phyloP scores from a whole-genome alignment of 78 protist genomes.

The Dictyostelium purpureum region DNA sequence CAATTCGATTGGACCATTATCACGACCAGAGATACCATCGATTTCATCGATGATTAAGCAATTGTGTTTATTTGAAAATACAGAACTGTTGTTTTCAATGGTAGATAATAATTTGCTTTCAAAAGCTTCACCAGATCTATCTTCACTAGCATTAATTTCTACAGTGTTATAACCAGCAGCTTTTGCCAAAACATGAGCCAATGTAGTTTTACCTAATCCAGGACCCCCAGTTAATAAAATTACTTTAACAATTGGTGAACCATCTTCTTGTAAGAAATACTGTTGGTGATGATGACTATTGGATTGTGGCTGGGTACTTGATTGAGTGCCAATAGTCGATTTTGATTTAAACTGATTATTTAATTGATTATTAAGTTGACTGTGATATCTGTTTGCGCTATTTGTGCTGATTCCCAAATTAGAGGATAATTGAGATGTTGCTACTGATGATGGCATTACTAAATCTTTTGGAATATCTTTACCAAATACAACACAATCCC shows the following conservation, averaged over 20 bases:
- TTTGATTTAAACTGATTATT: background rate
- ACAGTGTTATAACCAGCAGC: slow-evolving; percentile 83
- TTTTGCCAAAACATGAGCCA: slow-evolving; percentile 89
- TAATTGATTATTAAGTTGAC: background rate
- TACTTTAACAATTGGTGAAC: slow-evolving; percentile 15
- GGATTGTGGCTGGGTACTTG: too few species aligned
- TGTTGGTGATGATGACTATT: background rate
- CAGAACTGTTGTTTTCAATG: slow-evolving; percentile 51
- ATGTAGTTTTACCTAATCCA: slow-evolving; percentile 96
- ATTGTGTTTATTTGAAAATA: slow-evolving; percentile 49
- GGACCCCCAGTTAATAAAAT: slow-evolving; percentile 93
- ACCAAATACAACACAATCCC: slow-evolving; percentile 61
- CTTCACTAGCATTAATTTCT: slow-evolving; percentile 86
- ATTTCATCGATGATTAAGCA: slow-evolving; percentile 91
- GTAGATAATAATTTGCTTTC: slow-evolving; percentile 41
- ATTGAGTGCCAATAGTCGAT: background rate
- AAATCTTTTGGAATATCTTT: background rate
- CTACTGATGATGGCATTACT: background rate
- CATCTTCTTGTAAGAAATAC: slow-evolving; percentile 20
- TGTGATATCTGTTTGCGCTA: too few species aligned
- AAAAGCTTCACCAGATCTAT: slow-evolving; percentile 75
- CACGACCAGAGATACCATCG: slow-evolving; percentile 87
- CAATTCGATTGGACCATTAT: slow-evolving; percentile 61
- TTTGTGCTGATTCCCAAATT: too few species aligned
- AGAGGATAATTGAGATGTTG: background rate